These are phyloP conservation scores for Diaporthe sp. DNA, from an alignment of 2,329 filamentous ascomycete genomes.

Conservation along the genomic window DNA sequence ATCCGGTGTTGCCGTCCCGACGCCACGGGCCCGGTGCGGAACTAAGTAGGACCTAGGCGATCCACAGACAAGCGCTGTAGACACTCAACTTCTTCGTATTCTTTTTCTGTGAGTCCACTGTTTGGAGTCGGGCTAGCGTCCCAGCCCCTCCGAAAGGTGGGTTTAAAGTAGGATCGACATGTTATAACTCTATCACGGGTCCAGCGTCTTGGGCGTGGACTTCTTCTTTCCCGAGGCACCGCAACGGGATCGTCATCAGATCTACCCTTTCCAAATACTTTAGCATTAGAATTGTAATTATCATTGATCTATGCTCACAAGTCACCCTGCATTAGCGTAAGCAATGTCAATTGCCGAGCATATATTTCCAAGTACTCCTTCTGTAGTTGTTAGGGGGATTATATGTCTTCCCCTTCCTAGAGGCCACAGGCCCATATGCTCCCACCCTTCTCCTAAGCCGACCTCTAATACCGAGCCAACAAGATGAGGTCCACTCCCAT, in stretches of 20 bases:
- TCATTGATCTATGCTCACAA: neutral
- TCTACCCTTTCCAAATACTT: neutral
- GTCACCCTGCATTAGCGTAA: neutral
- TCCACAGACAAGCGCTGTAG: neutral
- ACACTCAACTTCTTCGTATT: neutral
- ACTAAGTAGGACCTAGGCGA: neutral
- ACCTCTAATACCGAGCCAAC: neutral
- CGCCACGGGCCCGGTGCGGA: neutral
- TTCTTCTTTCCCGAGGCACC: neutral
- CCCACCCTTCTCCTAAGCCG: neutral
- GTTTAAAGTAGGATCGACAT: neutral
- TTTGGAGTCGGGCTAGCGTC: neutral
- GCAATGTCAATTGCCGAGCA: neutral
- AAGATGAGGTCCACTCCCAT: neutral
- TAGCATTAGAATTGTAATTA: neutral
- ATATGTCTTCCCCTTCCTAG: neutral
- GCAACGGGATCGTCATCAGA: neutral
- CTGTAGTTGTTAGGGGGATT: neutral
- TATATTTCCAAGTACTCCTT: neutral
- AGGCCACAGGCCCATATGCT: neutral
- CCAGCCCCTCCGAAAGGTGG: neutral
- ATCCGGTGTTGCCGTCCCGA: constrained; percentile 2
- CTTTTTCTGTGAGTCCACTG: neutral
- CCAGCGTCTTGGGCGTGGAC: neutral
- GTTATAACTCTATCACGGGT: neutral